phyloP scores from a whole-genome alignment of 108 stramenopile genomes.

The Conticribra weissflogii region DNA sequence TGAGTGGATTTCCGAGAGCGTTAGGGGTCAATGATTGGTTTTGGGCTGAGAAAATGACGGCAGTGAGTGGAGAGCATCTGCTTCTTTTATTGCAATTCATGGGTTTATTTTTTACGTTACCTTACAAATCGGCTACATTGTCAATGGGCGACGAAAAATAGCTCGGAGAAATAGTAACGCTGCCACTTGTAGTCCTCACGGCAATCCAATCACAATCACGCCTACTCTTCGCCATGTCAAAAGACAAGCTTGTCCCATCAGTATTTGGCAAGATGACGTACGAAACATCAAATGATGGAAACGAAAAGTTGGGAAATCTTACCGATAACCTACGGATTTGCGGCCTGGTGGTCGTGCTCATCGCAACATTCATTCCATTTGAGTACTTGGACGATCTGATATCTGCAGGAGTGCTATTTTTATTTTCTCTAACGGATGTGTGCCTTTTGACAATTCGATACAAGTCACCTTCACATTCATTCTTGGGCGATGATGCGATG shows the following conservation, averaged over 20 bases:
- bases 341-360: slow-evolving; percentile 63
- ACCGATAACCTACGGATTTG: slow-evolving; percentile 21
- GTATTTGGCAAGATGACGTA: slow-evolving; percentile 61
- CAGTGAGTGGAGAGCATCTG: slow-evolving; percentile 10
- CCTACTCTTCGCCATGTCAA: slow-evolving; percentile 79
- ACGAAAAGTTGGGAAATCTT: slow-evolving; percentile 74
- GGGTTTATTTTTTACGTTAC: no score
- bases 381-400: slow-evolving; percentile 77
- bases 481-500: slow-evolving; percentile 17
- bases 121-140: no score
- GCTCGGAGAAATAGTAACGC: slow-evolving; percentile 81
- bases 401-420: slow-evolving; percentile 72
- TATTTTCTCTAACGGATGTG: slow-evolving; percentile 72
- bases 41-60: slow-evolving; percentile 63
- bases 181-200: slow-evolving; percentile 90
- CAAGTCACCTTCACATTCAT: slow-evolving; percentile 35
- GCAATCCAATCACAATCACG: slow-evolving; percentile 88
- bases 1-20: slow-evolving; percentile 76
- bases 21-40: slow-evolving; percentile 64
- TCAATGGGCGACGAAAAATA: background rate
- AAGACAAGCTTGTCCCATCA: slow-evolving; percentile 81
- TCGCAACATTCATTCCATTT: slow-evolving; percentile 88
- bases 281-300: background rate
- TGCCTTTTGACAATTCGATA: slow-evolving; percentile 32
- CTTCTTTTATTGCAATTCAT: background rate